Conservation (phyloP, 2,329 filamentous ascomycete genomes). For the Phialocephala subalpina region DNA sequence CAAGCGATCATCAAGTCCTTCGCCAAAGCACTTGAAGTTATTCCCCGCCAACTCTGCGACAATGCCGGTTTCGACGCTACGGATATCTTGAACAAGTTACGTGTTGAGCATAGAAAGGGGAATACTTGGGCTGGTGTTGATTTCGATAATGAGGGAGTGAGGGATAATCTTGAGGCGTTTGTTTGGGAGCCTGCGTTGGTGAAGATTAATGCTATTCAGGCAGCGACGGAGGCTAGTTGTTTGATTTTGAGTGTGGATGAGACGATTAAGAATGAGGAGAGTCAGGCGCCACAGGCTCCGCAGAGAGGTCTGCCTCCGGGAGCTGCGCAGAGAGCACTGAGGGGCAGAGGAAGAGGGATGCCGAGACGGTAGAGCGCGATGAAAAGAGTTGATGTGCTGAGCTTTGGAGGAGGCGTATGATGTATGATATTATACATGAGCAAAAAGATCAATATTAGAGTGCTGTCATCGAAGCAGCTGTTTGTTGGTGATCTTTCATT, state of each 20-base stretch:
- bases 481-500: neutral
- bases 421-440: constrained; percentile 28
- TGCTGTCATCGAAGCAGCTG: neutral
- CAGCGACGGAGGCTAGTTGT: constrained; percentile 93
- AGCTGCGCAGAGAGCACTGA: constrained; percentile 87
- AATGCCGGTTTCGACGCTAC: constrained; percentile 98
- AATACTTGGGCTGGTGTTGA: constrained; percentile 96
- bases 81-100: constrained; percentile 94
- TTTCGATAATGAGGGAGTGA: constrained; percentile 89
- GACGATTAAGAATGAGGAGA: constrained; percentile 98
- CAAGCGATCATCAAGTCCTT: constrained; percentile 98
- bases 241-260: constrained; percentile 96
- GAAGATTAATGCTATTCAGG: constrained; percentile 97
- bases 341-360: constrained; percentile 88
- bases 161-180: constrained; percentile 94
- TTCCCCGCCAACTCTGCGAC: constrained; percentile 96
- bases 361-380: constrained; percentile 59
- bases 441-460: constrained; percentile 9
- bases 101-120: constrained; percentile 95
- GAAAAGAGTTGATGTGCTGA: neutral
- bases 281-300: constrained; percentile 82
- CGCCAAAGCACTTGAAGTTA: constrained; percentile 95
- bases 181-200: constrained; percentile 97
- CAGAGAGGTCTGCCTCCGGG: constrained; percentile 77
- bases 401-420: constrained; percentile 5